Evolutionary conservation across 2,329 filamentous ascomycete species (phyloP), one percentile per base, ranked within the genome.

Genomic region (Onygenales sp.): DNA sequence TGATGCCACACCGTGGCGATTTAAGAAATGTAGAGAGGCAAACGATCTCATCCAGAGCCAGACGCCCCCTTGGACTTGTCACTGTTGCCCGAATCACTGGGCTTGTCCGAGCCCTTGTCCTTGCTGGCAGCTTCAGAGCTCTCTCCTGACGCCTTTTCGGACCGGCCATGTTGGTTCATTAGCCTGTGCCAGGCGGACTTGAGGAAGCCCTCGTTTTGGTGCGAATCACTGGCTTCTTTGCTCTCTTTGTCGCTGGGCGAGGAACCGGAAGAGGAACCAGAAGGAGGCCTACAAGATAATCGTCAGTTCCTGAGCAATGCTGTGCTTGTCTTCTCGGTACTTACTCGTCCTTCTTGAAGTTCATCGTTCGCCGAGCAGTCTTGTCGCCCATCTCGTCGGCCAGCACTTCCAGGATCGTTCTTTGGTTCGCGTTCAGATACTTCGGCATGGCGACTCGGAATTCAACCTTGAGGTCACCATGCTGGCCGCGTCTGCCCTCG

Each of bases 361-460:
- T 92, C 90, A 98, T 97, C 54, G 95, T 82, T 45, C 93, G 81
- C 75, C 89, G 93, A 36, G 93, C 93, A 32, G 82, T 89, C 75
- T 91, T 90, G 71, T 98, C 93, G 41, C 82, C 85, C 83, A 98
- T 86, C 75, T 98, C 93, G 63, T 98, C 91, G 6, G 93, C 93
- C 59, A 98, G 81, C 82, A 97, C 92, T 75, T 98, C 93, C 44
- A 95, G 74, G 55, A 98, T 87, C 0, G 89, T 94, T 52, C 93
- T 81, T 75, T 98, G 91, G 73, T 95, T 97, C 45, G 86, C 81
- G 52, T 81, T 89, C 59, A 98, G 78, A 64, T 92, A 96, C 73
- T 95, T 97, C 45, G 93, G 93, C 89, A 97, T 95, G 52, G 81
- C 76, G 45, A 98, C 88, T 69, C 89, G 89, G 79, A 95, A 98